Evolutionary conservation across 768 basidiomycete species (phyloP).

Genomic region (Agaricus subrufescens): DNA sequence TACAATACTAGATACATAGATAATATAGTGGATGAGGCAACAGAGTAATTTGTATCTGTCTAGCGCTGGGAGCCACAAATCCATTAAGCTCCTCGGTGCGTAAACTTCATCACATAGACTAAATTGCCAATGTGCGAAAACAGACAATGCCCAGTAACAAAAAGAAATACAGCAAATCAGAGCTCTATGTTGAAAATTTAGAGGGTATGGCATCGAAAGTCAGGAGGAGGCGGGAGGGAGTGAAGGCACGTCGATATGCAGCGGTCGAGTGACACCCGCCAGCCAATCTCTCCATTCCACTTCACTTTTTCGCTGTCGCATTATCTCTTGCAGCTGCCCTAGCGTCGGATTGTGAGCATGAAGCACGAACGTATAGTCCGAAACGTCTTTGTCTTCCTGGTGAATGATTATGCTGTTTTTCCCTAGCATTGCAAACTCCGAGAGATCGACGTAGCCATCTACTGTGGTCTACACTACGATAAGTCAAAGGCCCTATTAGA

Average conservation of each 20-base stretch:
- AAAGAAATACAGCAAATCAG: too few species aligned
- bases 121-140: too few species aligned
- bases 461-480: slow-evolving; percentile 33
- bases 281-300: slow-evolving; percentile 39
- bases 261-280: slow-evolving; percentile 15
- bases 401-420: slow-evolving; percentile 37
- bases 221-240: neutral
- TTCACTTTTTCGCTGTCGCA: slow-evolving; percentile 25
- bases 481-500: neutral
- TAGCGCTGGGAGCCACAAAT: too few species aligned
- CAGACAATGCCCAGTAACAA: neutral
- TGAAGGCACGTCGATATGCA: neutral
- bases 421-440: slow-evolving; percentile 36
- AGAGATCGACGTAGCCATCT: slow-evolving; percentile 48
- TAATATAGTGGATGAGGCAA: too few species aligned
- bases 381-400: slow-evolving; percentile 36
- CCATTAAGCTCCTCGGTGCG: too few species aligned
- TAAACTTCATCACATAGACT: too few species aligned
- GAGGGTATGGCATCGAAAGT: neutral
- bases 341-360: slow-evolving; percentile 46
- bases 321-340: slow-evolving; percentile 35
- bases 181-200: neutral
- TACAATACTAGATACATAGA: too few species aligned
- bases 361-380: slow-evolving; percentile 40
- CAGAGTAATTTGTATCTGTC: too few species aligned